Percentiles rank a stretch among this genome's conserved stretches.
Evolutionary conservation across 306 rosid species (phyloP).

Genomic region (Vigna hirtella): DNA sequence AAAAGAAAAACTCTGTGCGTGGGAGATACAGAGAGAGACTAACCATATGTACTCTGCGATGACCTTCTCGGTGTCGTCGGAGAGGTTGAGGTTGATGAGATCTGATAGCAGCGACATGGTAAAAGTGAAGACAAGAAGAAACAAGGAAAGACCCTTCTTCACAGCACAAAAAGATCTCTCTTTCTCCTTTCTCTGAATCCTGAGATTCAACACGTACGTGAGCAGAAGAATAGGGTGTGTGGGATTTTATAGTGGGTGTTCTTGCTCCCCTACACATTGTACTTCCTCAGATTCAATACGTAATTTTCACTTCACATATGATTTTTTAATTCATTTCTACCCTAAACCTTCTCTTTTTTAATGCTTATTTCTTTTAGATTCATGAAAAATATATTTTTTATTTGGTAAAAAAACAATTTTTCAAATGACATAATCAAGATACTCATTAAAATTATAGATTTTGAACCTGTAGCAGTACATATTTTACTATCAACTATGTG

Average conservation of each 20-base stretch:
- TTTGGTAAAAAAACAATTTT: not conserved
- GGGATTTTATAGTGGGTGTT: not conserved
- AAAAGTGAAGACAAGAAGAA: not conserved
- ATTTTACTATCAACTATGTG: not conserved
- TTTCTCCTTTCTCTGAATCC: constrained; percentile 23
- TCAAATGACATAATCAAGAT: not conserved
- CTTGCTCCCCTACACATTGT: not conserved
- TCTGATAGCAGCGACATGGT: constrained; percentile 66
- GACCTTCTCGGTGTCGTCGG: constrained; percentile 57
- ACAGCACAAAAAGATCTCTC: not conserved
- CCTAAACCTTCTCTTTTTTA: not conserved
- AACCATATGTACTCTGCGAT: constrained; percentile 80
- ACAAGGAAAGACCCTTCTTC: not conserved
- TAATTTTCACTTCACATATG: not conserved
- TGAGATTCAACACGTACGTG: not conserved
- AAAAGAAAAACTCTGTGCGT: not conserved
- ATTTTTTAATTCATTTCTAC: not conserved
- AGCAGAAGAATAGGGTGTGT: not conserved
- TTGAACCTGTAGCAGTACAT: not conserved
- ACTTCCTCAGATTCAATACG: not conserved
- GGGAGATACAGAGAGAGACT: not conserved
- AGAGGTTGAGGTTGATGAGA: constrained; percentile 68
- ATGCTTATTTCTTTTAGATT: not conserved
- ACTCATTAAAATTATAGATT: not conserved
- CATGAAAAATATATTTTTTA: not conserved